Conservation (phyloP, 176 grass and related monocot species). For the Aegilops longissima region DNA sequence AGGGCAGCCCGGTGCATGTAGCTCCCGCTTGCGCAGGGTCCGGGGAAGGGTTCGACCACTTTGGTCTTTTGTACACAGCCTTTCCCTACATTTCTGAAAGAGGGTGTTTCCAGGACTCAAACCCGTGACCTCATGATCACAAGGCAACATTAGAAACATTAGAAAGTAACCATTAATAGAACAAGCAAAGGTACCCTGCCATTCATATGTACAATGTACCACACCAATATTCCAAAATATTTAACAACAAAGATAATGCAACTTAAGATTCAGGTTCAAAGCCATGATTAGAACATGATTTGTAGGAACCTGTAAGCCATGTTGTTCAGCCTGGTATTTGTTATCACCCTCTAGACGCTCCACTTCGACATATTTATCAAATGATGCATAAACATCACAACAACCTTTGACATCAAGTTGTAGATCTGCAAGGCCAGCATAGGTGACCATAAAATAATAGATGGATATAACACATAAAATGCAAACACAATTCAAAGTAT, state of each 20-base stretch:
- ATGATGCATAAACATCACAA: conserved; percentile 96
- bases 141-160: background rate
- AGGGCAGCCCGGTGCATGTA: too few relatives aligned
- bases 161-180: background rate
- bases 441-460: conserved; percentile 22
- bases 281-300: conserved; percentile 9
- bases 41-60: too few relatives aligned
- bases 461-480: conserved; percentile 24
- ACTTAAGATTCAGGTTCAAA: background rate
- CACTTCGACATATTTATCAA: conserved; percentile 98
- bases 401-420: conserved; percentile 99
- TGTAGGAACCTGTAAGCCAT: conserved; percentile 77
- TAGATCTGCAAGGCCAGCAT: conserved; percentile 63
- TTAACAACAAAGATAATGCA: conserved; percentile 20
- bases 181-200: background rate
- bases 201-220: conserved; percentile 3
- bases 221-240: background rate
- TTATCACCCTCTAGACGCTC: conserved; percentile 96
- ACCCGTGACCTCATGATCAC: too few relatives aligned
- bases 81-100: too few relatives aligned
- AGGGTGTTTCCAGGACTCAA: too few relatives aligned
- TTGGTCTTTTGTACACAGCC: too few relatives aligned
- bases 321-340: conserved; percentile 92
- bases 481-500: background rate
- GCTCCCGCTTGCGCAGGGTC: too few relatives aligned